These are phyloP conservation scores for Pseudozyma pruni DNA, from an alignment of 1,284 basidiomycete genomes.

Conservation along the genomic window DNA sequence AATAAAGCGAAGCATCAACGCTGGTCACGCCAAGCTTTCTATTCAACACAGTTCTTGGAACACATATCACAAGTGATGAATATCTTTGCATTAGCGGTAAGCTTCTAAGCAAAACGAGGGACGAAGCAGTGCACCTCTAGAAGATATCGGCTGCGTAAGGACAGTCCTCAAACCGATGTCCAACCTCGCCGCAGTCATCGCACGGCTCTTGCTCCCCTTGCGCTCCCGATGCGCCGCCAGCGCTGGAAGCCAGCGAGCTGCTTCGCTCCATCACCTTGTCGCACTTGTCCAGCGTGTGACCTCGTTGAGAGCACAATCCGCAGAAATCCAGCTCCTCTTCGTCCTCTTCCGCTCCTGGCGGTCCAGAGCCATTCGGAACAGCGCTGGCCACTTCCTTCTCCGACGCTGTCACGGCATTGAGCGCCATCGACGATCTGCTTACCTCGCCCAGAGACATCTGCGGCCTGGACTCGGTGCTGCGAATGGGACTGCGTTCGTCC, in stretches of 20 bases:
- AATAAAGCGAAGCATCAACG: no score
- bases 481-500: slow-evolving; percentile 18
- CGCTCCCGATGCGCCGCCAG: slow-evolving; percentile 1
- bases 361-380: neutral
- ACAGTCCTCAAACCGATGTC: slow-evolving; percentile 54
- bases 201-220: slow-evolving; percentile 43
- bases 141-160: slow-evolving; percentile 57
- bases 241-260: neutral
- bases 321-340: slow-evolving; percentile 48
- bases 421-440: neutral
- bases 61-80: neutral
- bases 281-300: slow-evolving; percentile 42
- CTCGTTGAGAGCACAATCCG: slow-evolving; percentile 40
- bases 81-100: no score
- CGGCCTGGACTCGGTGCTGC: slow-evolving; percentile 1
- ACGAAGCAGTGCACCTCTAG: slow-evolving; percentile 12
- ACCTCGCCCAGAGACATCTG: neutral
- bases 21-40: no score
- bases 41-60: neutral
- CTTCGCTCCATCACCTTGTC: slow-evolving; percentile 14
- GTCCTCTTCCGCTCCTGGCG: slow-evolving; percentile 18
- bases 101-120: no score
- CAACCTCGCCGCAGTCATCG: slow-evolving; percentile 55
- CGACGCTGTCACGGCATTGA: neutral
- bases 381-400: neutral